These are phyloP conservation scores for Fusarium chlamydosporum DNA, from an alignment of 2,329 filamentous ascomycete species.

Conservation along the genomic window DNA sequence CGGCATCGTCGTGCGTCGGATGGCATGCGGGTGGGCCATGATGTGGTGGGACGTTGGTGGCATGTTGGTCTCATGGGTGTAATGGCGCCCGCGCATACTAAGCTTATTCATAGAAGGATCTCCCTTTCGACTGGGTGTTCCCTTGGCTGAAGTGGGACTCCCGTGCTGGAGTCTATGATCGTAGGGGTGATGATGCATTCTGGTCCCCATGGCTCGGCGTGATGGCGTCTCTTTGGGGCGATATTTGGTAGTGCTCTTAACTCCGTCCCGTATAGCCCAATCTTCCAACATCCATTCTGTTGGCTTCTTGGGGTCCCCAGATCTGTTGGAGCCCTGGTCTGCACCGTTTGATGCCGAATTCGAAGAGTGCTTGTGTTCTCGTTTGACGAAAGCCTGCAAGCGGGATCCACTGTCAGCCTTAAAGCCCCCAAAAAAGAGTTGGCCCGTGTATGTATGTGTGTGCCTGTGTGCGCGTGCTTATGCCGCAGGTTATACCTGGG, in stretches of 20 bases:
- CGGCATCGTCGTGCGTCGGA: constrained; percentile 42
- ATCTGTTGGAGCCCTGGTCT: constrained; percentile 22
- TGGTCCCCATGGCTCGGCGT: constrained; percentile 42
- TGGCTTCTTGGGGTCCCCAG: constrained; percentile 70
- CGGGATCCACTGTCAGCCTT: constrained; percentile 37
- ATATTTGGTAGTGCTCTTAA: constrained; percentile 88
- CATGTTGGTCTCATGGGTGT: constrained; percentile 43
- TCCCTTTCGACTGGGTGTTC: constrained; percentile 54
- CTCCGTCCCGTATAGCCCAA: constrained; percentile 77
- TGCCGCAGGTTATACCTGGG: constrained; percentile 22
- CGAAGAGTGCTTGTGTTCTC: constrained; percentile 53
- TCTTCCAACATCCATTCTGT: constrained; percentile 83
- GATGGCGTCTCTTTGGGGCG: constrained; percentile 64
- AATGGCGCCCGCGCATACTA: constrained; percentile 45
- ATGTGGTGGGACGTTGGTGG: constrained; percentile 41
- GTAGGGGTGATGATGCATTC: constrained; percentile 33
- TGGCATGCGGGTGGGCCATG: constrained; percentile 34
- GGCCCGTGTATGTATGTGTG: constrained; percentile 26
- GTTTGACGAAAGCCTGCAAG: constrained; percentile 61
- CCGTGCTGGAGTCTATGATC: constrained; percentile 40
- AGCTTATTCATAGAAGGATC: constrained; percentile 53
- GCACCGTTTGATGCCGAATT: constrained; percentile 11
- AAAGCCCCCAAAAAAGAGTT: constrained; percentile 22
- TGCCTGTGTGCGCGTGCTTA: constrained; percentile 23
- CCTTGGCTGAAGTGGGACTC: constrained; percentile 51